Conservation (phyloP, 352 stramenopile genomes). For the Globisporangium polare region DNA sequence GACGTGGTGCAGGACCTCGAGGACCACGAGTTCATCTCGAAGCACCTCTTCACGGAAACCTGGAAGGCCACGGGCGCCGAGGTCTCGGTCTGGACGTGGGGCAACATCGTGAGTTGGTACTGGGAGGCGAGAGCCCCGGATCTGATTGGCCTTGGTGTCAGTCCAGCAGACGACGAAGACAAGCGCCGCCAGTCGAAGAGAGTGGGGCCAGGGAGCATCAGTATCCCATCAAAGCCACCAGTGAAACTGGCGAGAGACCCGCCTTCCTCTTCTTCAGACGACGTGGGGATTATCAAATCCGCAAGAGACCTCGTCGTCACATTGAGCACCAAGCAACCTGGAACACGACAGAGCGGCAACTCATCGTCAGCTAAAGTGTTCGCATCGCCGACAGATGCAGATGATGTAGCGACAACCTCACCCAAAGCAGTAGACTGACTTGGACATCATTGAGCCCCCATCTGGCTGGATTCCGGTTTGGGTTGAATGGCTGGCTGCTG, state of each 20-base stretch:
- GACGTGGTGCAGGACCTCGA: conserved; percentile 48
- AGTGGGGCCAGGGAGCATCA: not conserved
- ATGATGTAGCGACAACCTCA: not conserved
- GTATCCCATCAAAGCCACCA: not conserved
- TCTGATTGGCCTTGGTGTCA: not conserved
- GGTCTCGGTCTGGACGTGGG: conserved; percentile 33
- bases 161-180: conserved; percentile 12
- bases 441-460: not conserved
- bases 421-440: not conserved
- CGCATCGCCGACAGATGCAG: not conserved
- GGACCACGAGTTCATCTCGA: conserved; percentile 30
- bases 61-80: conserved; percentile 39
- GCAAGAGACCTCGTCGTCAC: conserved; percentile 28
- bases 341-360: not conserved
- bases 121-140: conserved; percentile 29
- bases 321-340: conserved; percentile 5
- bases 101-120: conserved; percentile 52
- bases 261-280: conserved; percentile 20
- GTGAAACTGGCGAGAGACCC: conserved; percentile 10
- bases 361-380: conserved; percentile 14
- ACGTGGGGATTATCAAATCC: conserved; percentile 36
- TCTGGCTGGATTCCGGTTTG: not conserved
- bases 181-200: not conserved
- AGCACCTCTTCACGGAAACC: conserved; percentile 30
- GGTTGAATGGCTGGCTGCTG: not conserved